Evolutionary conservation across 495 filamentous ascomycete genomes (phyloP).

Genomic region (Lepraria neglecta): DNA sequence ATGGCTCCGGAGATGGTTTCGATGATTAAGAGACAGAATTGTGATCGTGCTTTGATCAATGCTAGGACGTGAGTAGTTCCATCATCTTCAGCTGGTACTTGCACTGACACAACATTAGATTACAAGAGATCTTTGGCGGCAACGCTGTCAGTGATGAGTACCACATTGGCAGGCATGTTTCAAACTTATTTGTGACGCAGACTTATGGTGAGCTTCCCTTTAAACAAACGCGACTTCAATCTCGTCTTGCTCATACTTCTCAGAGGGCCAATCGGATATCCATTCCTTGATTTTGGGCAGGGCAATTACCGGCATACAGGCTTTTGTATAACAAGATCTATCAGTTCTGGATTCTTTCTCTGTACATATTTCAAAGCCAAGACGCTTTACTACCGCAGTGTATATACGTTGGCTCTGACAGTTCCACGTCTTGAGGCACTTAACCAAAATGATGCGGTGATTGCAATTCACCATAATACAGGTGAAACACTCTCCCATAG

Average conservation of each 20-base stretch:
- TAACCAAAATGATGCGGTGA: no score
- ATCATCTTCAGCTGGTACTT: conserved; percentile 9
- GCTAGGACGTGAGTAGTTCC: conserved; percentile 55
- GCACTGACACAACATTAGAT: conserved; percentile 36
- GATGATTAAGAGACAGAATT: conserved; percentile 98
- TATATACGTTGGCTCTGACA: no score
- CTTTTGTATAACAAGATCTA: conserved; percentile 46
- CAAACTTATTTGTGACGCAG: conserved; percentile 94
- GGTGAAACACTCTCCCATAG: no score
- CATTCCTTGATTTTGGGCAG: conserved; percentile 61
- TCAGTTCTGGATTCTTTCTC: not conserved
- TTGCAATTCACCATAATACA: no score
- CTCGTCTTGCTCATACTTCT: not conserved
- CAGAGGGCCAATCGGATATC: conserved; percentile 25
- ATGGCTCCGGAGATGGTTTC: conserved; percentile 93
- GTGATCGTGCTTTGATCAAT: conserved; percentile 78
- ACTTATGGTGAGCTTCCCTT: conserved; percentile 64
- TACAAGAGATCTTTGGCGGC: conserved; percentile 95
- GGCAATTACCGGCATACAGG: conserved; percentile 64
- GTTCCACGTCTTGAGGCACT: no score
- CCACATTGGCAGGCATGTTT: conserved; percentile 85
- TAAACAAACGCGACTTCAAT: not conserved
- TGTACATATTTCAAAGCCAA: conserved; percentile 6
- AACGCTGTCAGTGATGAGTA: conserved; percentile 98
- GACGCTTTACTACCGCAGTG: no score